phyloP scores from a whole-genome alignment of 768 basidiomycete species.

The Termitomyces sp. region DNA sequence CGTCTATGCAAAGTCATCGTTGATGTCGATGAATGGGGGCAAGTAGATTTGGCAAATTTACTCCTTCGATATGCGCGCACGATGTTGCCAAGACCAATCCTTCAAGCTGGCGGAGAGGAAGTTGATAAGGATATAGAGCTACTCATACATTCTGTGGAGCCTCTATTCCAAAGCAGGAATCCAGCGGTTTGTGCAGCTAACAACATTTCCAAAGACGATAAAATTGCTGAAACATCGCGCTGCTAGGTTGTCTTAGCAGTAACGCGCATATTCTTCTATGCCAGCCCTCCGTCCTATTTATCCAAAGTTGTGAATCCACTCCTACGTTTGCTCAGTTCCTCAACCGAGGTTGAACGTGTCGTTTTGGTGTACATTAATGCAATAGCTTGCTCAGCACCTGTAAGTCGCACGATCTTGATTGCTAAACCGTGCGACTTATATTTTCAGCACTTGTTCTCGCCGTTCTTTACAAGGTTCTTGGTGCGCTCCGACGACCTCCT shows the following conservation, averaged over 20 bases:
- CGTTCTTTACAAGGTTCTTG: slow-evolving; percentile 62
- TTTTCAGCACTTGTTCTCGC: slow-evolving; percentile 57
- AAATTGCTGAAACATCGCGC: background rate
- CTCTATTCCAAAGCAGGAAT: slow-evolving; percentile 82
- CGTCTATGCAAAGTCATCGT: slow-evolving; percentile 78
- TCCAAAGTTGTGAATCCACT: slow-evolving; percentile 65
- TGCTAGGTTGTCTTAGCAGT: slow-evolving; percentile 76
- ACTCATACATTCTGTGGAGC: slow-evolving; percentile 64
- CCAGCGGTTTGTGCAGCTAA: slow-evolving; percentile 60
- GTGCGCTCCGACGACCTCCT: slow-evolving; percentile 63
- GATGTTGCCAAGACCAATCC: slow-evolving; percentile 69
- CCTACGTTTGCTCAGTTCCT: slow-evolving; percentile 62
- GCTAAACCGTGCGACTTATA: background rate
- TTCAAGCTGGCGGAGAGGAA: slow-evolving; percentile 40
- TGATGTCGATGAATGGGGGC: slow-evolving; percentile 97
- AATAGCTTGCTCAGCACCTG: slow-evolving; percentile 62
- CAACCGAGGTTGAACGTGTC: slow-evolving; percentile 71
- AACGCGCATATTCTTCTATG: slow-evolving; percentile 69
- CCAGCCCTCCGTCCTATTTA: slow-evolving; percentile 52
- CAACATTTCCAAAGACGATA: background rate
- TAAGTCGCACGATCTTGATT: slow-evolving; percentile 29
- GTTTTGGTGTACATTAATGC: slow-evolving; percentile 66
- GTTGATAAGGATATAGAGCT: slow-evolving; percentile 77
- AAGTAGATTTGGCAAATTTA: slow-evolving; percentile 72
- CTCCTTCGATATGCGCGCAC: slow-evolving; percentile 77